Conservation (phyloP, 2,329 filamentous ascomycete genomes). For the Aspergillus sp. region DNA sequence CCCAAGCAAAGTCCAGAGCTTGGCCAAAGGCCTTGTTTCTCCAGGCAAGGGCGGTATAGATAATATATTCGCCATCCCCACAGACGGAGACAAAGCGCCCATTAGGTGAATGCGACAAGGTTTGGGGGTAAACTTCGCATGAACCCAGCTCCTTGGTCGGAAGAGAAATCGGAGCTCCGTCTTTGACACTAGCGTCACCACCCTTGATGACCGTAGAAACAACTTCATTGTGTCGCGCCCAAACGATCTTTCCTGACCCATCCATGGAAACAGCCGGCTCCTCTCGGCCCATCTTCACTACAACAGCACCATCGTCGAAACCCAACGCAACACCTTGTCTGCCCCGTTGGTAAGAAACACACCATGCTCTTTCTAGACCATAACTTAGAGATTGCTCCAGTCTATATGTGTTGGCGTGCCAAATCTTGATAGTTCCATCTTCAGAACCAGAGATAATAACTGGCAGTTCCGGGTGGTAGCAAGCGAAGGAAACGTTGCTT, state of each 20-base stretch:
- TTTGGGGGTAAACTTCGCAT: conserved; percentile 96
- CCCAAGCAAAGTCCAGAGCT: conserved; percentile 95
- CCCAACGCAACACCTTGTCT: conserved; percentile 93
- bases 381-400: conserved; percentile 96
- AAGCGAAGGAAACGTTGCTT: conserved; percentile 96
- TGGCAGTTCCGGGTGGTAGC: conserved; percentile 94
- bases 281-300: conserved; percentile 95
- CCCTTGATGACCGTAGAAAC: conserved; percentile 94
- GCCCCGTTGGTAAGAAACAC: conserved; percentile 91
- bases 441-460: conserved; percentile 98
- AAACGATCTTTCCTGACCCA: conserved; percentile 89
- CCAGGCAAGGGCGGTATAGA: conserved; percentile 95
- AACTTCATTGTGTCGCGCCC: conserved; percentile 93
- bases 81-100: conserved; percentile 86
- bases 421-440: conserved; percentile 95
- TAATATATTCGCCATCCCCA: conserved; percentile 97
- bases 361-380: conserved; percentile 94
- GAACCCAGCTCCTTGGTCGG: conserved; percentile 93
- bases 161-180: conserved; percentile 81
- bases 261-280: conserved; percentile 99
- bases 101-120: conserved; percentile 92
- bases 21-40: conserved; percentile 97
- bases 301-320: conserved; percentile 96
- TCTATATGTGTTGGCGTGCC: conserved; percentile 97
- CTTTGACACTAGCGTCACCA: conserved; percentile 78